Percentiles rank a stretch among this genome's conserved stretches.
Conservation (phyloP, 768 basidiomycete genomes). For the Dendrothele bispora region DNA sequence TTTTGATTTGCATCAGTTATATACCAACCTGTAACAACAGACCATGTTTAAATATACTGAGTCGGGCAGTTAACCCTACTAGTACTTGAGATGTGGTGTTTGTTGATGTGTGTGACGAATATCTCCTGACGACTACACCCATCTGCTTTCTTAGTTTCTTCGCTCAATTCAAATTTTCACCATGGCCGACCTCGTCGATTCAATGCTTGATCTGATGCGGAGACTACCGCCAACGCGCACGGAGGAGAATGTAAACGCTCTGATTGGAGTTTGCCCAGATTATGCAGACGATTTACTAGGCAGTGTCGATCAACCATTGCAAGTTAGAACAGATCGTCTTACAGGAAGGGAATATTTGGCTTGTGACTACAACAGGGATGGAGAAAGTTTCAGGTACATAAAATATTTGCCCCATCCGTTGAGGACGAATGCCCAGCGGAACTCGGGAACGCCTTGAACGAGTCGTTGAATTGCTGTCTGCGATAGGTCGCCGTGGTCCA, state of each 20-base stretch:
- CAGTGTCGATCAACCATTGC: conserved; percentile 92
- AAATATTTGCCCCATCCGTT: conserved; percentile 2
- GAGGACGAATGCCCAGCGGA: not conserved
- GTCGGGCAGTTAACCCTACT: too few relatives aligned
- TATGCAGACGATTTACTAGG: conserved; percentile 93
- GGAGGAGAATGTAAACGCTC: conserved; percentile 81
- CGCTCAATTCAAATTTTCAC: too few relatives aligned
- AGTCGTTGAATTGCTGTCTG: too few relatives aligned
- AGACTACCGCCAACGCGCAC: conserved; percentile 91
- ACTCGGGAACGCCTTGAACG: not conserved
- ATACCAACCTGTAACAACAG: too few relatives aligned
- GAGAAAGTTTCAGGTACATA: conserved; percentile 83
- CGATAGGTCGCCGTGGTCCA: conserved; percentile 94
- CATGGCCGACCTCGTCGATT: conserved; percentile 82
- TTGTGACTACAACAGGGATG: conserved; percentile 92
- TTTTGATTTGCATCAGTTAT: too few relatives aligned
- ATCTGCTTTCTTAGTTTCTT: too few relatives aligned
- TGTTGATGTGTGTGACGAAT: too few relatives aligned
- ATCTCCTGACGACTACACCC: too few relatives aligned
- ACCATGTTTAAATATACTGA: too few relatives aligned
- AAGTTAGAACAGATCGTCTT: conserved; percentile 73
- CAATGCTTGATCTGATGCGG: conserved; percentile 94
- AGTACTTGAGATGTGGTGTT: too few relatives aligned
- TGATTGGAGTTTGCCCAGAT: conserved; percentile 85
- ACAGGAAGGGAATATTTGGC: conserved; percentile 89